Evolutionary conservation across 441 rosid genomes (phyloP), one percentile per base, ranked within the genome.

Genomic region (Cnidoscolus chayamansa): DNA sequence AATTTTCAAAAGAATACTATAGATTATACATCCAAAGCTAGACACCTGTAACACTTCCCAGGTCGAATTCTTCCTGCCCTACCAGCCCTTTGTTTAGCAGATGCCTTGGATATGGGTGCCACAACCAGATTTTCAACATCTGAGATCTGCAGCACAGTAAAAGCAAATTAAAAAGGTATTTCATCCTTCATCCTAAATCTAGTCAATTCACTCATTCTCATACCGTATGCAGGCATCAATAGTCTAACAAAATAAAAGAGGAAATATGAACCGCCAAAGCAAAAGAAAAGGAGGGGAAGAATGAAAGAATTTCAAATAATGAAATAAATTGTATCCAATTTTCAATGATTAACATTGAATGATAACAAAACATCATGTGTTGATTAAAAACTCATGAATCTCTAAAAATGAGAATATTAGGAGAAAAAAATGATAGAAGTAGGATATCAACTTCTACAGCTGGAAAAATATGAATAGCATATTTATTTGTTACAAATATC

Each of bases 1-100:
- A 61, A 57, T 48, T 16, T 35, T 19, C 10, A 71, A 16, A 31
- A 9, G 15, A 10, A 19, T 63, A 51, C 55, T 60, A 15, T 31
- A 53, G 31, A 64, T 17, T 13, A 51, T 47, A 1, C 1, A 67
- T 48, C 65, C 30, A 10, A 6, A 20, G 19, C 20, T 19, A 72
- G 58, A 70, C 45, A 95, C 99, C 99, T 90, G 87, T 90, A 95
- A 81, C 99, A 95, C 76, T 93, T 93, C 70, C 99, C 99, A n/a
- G 97, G 98, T 64, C 98, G 88, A 73, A 95, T 84, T 83, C 98
- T 85, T 72, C 99, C 98, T 68, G 99, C 98, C 80, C 99, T 90
- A 74, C 99, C 99, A 78, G 99, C 84, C 81, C 99, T 89, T 81
- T 95, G 99, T 68, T 89, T 89, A 61, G 99, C 97, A 79, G 99